phyloP scores from a whole-genome alignment of 306 rosid genomes.

The cucumber (Cucumis sativus) region Cucumber_9930_V3 NC_026660.2:5844001-5844500 shows the following conservation, averaged over 20 bases:
- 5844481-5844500: not conserved
- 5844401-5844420: not conserved
- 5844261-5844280: slow-evolving; percentile 80
- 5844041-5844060: slow-evolving; percentile 96
- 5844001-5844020: slow-evolving; percentile 68
- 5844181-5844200: slow-evolving; percentile 7
- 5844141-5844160: slow-evolving; percentile 10
- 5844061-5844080: slow-evolving; percentile 95
- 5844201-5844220: slow-evolving; percentile 57
- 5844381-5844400: not conserved
- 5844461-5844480: not conserved
- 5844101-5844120: slow-evolving; percentile 98
- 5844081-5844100: slow-evolving; percentile 98
- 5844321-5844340: slow-evolving; percentile 4
- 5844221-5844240: slow-evolving; percentile 87
- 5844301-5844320: slow-evolving; percentile 49
- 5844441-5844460: not conserved
- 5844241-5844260: slow-evolving; percentile 69
- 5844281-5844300: slow-evolving; percentile 90
- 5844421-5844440: not conserved
- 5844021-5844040: slow-evolving; percentile 89
- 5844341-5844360: slow-evolving; percentile 10
- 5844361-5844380: not conserved
- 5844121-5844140: slow-evolving; percentile 12
- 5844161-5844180: slow-evolving; percentile 7